Percentiles rank a stretch among this genome's conserved stretches.
These are phyloP conservation scores for Teunomyces gatunensis DNA, from an alignment of 805 yeast species.

Conservation along the genomic window DNA sequence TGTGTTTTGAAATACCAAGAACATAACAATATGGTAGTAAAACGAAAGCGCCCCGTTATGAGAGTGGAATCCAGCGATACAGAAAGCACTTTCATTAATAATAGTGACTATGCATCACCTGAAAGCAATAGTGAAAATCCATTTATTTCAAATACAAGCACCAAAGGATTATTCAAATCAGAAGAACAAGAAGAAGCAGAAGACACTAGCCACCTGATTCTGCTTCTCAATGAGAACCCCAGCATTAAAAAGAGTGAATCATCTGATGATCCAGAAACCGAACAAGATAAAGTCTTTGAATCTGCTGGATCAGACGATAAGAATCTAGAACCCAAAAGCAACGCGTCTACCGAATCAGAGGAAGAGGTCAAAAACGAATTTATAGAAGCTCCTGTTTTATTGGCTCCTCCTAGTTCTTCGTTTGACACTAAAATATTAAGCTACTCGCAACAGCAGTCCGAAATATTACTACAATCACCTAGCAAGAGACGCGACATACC, in stretches of 20 bases:
- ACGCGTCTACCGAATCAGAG: conserved; percentile 6
- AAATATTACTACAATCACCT: conserved; percentile 26
- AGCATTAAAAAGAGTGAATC: not conserved
- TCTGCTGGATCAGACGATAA: conserved; percentile 1
- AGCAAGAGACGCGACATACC: conserved; percentile 23
- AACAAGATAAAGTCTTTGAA: not conserved
- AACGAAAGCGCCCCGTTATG: conserved; percentile 10
- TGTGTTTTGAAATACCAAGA: not conserved
- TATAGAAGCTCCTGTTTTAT: not conserved
- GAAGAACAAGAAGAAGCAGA: not conserved
- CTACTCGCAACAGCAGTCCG: conserved; percentile 29
- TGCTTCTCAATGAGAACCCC: not conserved
- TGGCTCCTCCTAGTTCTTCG: conserved; percentile 1
- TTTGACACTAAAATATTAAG: conserved; percentile 15
- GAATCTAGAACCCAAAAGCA: conserved; percentile 4
- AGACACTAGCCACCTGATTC: not conserved
- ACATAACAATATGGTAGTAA: conserved; percentile 8
- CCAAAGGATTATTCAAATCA: conserved; percentile 1
- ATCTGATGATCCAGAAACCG: not conserved
- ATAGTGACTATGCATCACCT: conserved; percentile 30
- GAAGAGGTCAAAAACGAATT: not conserved
- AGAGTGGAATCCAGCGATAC: conserved; percentile 15
- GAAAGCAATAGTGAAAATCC: conserved; percentile 7
- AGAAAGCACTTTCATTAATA: conserved; percentile 37
- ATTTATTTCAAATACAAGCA: not conserved